phyloP scores from a whole-genome alignment of 805 yeast species.

The Sugiyamaella lignohabitans region DNA sequence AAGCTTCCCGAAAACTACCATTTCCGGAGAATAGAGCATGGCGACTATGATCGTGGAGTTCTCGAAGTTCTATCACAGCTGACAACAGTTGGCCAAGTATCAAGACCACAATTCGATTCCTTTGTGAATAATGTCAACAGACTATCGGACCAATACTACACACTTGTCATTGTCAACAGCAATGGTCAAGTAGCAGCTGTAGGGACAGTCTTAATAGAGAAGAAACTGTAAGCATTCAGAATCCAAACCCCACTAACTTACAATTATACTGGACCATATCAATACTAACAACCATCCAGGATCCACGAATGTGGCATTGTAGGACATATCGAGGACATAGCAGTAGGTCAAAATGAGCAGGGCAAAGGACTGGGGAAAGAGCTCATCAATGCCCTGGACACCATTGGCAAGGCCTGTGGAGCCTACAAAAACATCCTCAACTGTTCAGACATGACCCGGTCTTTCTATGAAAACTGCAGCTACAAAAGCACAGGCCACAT shows the following conservation, averaged over 20 bases:
- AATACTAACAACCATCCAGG: no score
- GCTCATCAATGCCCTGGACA: conserved; percentile 12
- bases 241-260: conserved; percentile 12
- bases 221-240: conserved; percentile 8
- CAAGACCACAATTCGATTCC: conserved; percentile 9
- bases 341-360: conserved; percentile 13
- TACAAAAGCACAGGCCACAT: conserved; percentile 15
- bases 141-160: conserved; percentile 1
- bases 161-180: conserved; percentile 12
- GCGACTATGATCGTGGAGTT: conserved; percentile 15
- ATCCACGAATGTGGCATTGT: conserved; percentile 19
- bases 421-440: conserved; percentile 20
- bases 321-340: conserved; percentile 21
- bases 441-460: conserved; percentile 13
- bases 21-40: conserved; percentile 11
- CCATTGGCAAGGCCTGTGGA: conserved; percentile 13
- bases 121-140: conserved; percentile 8
- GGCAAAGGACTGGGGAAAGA: conserved; percentile 17
- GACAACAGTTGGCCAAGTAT: conserved; percentile 15
- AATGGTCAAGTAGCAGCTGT: conserved; percentile 12
- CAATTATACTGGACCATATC: not conserved
- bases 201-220: conserved; percentile 17
- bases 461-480: conserved; percentile 15
- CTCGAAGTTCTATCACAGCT: conserved; percentile 15
- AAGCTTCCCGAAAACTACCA: conserved; percentile 13